Evolutionary conservation across 2,329 filamentous ascomycete genomes (phyloP).

Genomic region (Chalara sp.): DNA sequence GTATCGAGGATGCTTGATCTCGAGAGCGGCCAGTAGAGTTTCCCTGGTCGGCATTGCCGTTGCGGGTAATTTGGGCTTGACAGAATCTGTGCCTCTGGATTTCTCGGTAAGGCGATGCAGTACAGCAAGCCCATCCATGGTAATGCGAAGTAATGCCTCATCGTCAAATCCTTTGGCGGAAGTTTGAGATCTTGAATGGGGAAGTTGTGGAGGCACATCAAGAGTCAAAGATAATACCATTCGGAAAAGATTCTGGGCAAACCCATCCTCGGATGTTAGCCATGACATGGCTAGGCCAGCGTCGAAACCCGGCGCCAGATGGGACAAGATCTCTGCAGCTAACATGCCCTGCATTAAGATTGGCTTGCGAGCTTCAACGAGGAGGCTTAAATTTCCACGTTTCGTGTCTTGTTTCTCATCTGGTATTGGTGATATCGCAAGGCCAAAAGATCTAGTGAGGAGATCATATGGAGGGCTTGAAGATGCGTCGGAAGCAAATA

Average conservation of each 20-base stretch:
- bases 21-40: conserved; percentile 58
- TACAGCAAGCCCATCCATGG: conserved; percentile 60
- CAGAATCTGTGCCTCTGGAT: conserved; percentile 48
- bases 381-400: conserved; percentile 51
- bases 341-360: conserved; percentile 88
- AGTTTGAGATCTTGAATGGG: conserved; percentile 28
- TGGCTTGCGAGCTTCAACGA: conserved; percentile 79
- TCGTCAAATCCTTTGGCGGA: conserved; percentile 26
- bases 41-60: conserved; percentile 61
- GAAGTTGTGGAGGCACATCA: conserved; percentile 45
- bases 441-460: conserved; percentile 77
- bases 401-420: conserved; percentile 52
- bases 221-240: conserved; percentile 65
- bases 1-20: conserved; percentile 56
- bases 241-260: conserved; percentile 71
- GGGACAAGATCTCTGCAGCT: conserved; percentile 80
- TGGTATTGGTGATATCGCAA: conserved; percentile 80
- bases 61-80: conserved; percentile 45
- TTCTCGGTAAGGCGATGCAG: conserved; percentile 66
- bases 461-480: conserved; percentile 66
- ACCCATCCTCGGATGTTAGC: conserved; percentile 78
- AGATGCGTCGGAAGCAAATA: conserved; percentile 68
- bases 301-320: conserved; percentile 66
- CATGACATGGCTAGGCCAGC: conserved; percentile 67
- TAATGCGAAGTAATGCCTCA: conserved; percentile 40